Conservation (phyloP, 257 asterid species). For the Catharanthus roseus region DNA sequence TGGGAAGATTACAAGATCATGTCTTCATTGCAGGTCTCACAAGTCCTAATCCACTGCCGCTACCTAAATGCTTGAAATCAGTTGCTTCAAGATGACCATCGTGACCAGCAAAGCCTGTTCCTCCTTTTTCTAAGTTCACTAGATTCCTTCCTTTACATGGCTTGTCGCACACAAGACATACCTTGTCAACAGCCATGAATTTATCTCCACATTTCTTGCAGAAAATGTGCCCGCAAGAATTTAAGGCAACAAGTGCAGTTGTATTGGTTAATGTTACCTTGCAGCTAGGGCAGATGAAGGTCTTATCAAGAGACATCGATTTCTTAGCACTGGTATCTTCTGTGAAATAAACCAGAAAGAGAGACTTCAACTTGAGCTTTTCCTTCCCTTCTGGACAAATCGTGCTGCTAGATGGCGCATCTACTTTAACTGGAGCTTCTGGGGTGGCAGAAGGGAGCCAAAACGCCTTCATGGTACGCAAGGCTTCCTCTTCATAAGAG, state of each 20-base stretch:
- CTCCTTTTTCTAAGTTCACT: slow-evolving; percentile 73
- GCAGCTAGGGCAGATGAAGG: slow-evolving; percentile 84
- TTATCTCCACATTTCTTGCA: slow-evolving; percentile 90
- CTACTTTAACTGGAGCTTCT: slow-evolving; percentile 73
- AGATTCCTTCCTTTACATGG: slow-evolving; percentile 76
- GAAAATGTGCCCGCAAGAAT: slow-evolving; percentile 87
- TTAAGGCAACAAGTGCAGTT: slow-evolving; percentile 60
- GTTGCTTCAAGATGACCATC: slow-evolving; percentile 92
- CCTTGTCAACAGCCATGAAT: slow-evolving; percentile 77
- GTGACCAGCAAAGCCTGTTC: slow-evolving; percentile 93
- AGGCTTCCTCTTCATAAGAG: slow-evolving; percentile 89
- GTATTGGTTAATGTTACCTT: slow-evolving; percentile 83
- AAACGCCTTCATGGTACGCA: slow-evolving; percentile 94
- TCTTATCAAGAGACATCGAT: slow-evolving; percentile 55
- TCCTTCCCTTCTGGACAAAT: slow-evolving; percentile 86
- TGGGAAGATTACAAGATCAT: slow-evolving; percentile 22
- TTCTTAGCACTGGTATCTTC: slow-evolving; percentile 62
- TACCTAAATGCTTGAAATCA: slow-evolving; percentile 89
- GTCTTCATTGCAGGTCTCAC: slow-evolving; percentile 87
- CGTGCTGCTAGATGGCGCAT: slow-evolving; percentile 64
- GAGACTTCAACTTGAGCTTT: slow-evolving; percentile 73
- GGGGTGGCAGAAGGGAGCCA: slow-evolving; percentile 99
- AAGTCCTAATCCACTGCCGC: slow-evolving; percentile 90
- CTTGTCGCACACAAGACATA: slow-evolving; percentile 71
- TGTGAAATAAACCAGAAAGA: slow-evolving; percentile 54